Evolutionary conservation across 208 protist species (phyloP).

Genomic region (Porcisia hertigi): DNA sequence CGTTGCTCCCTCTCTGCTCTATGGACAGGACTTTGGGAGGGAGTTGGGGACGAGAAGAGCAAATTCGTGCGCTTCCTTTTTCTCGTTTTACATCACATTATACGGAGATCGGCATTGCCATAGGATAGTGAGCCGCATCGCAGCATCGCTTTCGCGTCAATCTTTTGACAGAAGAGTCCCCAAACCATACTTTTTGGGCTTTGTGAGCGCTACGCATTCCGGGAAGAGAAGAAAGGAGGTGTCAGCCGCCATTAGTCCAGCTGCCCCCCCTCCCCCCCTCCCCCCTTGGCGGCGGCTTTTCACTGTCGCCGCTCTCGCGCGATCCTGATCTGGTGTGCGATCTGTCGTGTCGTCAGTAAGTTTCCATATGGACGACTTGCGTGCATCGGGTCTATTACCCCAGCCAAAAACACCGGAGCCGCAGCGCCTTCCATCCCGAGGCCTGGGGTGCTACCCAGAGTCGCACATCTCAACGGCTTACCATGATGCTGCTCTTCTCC

Average conservation of each 20-base stretch:
- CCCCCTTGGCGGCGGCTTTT: background rate
- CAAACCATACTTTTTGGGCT: too few species aligned
- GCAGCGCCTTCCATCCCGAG: slow-evolving; percentile 18
- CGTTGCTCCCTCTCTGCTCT: too few species aligned
- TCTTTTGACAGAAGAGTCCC: background rate
- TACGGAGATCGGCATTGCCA: too few species aligned
- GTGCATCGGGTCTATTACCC: background rate
- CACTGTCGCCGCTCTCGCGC: background rate
- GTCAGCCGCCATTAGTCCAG: background rate
- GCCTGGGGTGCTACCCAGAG: background rate
- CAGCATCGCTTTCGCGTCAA: too few species aligned
- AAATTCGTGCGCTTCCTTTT: too few species aligned
- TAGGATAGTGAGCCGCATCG: too few species aligned
- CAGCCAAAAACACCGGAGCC: slow-evolving; percentile 23
- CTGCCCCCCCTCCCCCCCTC: background rate
- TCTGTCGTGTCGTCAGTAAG: background rate
- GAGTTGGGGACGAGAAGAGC: too few species aligned
- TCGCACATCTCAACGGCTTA: background rate
- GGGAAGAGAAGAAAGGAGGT: background rate
- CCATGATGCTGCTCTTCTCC: background rate
- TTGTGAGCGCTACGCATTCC: background rate
- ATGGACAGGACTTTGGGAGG: too few species aligned
- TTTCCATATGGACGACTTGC: background rate
- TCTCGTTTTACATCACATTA: too few species aligned
- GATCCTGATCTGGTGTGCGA: background rate